These are phyloP conservation scores for Mucor sp. DNA, from an alignment of 371 early-diverging fungal species.

Conservation along the genomic window DNA sequence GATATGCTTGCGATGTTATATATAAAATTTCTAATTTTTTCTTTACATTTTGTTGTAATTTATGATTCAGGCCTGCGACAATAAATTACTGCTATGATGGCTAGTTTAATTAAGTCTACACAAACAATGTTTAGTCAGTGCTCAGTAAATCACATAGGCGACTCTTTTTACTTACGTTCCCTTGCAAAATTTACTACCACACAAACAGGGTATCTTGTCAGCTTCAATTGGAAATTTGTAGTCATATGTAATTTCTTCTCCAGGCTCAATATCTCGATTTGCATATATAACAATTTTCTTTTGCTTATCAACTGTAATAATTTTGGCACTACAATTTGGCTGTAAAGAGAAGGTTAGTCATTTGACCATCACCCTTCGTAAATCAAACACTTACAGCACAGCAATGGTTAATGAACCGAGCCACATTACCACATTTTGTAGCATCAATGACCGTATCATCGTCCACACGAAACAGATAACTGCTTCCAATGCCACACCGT, in stretches of 20 bases:
- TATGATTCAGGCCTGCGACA: conserved; percentile 9
- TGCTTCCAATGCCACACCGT: conserved; percentile 87
- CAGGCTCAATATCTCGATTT: conserved; percentile 83
- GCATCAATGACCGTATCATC: conserved; percentile 97
- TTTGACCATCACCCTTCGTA: not conserved
- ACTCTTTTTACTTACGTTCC: conserved; percentile 59
- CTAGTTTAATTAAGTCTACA: conserved; percentile 9
- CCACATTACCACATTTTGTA: conserved; percentile 96
- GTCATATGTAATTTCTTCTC: conserved; percentile 98
- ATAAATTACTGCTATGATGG: not conserved
- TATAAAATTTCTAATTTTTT: conserved; percentile 1
- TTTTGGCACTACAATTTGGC: conserved; percentile 97
- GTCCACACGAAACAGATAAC: conserved; percentile 96
- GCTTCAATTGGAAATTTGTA: conserved; percentile 97
- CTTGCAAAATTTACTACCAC: conserved; percentile 84
- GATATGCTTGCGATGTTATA: not conserved
- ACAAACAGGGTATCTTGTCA: conserved; percentile 93
- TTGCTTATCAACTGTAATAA: conserved; percentile 83
- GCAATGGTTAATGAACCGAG: conserved; percentile 98
- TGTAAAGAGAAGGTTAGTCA: conserved; percentile 27
- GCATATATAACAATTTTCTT: conserved; percentile 96
- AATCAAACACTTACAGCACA: conserved; percentile 72
- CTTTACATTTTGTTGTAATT: conserved; percentile 2
- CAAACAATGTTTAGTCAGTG: not conserved
- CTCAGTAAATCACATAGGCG: not conserved